Percentiles rank a stretch among this genome's conserved stretches.
Conservation (phyloP, 495 filamentous ascomycete species). For the Daldinia bambusicola region DNA sequence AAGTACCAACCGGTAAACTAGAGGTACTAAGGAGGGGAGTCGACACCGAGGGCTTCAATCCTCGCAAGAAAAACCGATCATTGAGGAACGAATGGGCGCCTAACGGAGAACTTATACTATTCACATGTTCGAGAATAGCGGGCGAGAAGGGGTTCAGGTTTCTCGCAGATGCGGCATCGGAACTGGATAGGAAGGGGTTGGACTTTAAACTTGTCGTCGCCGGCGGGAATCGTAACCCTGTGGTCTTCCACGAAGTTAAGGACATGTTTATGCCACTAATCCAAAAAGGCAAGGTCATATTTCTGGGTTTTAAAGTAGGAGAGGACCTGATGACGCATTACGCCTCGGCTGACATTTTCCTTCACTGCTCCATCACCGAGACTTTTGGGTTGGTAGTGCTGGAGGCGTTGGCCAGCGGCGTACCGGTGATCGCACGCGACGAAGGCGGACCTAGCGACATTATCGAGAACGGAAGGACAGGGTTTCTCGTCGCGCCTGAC, state of each 20-base stretch:
- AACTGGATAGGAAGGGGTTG: constrained; percentile 62
- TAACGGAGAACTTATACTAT: constrained; percentile 67
- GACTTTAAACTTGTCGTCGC: constrained; percentile 69
- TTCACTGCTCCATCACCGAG: constrained; percentile 73
- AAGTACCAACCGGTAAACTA: constrained; percentile 61
- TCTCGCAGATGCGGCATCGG: constrained; percentile 60
- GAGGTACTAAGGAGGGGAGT: constrained; percentile 68
- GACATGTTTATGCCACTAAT: constrained; percentile 59
- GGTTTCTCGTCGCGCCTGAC: constrained; percentile 65
- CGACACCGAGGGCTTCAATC: constrained; percentile 65
- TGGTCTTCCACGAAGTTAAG: constrained; percentile 65
- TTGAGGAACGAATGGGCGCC: constrained; percentile 63
- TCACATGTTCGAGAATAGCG: constrained; percentile 68
- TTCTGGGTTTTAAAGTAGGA: constrained; percentile 67
- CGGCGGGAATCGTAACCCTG: constrained; percentile 68
- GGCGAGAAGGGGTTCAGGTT: constrained; percentile 75
- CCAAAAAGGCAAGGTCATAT: constrained; percentile 61
- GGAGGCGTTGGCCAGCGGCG: constrained; percentile 72
- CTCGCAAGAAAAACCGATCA: constrained; percentile 56
- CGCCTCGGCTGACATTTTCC: constrained; percentile 68
- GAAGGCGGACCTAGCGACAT: constrained; percentile 73
- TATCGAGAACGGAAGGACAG: constrained; percentile 63
- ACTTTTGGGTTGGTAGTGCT: constrained; percentile 73
- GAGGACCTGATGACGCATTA: constrained; percentile 65
- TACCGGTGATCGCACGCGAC: constrained; percentile 71